Percentiles rank a stretch among this genome's conserved stretches.
Conservation (phyloP, 2,329 filamentous ascomycete genomes). For the Sporothrix sp. region DNA sequence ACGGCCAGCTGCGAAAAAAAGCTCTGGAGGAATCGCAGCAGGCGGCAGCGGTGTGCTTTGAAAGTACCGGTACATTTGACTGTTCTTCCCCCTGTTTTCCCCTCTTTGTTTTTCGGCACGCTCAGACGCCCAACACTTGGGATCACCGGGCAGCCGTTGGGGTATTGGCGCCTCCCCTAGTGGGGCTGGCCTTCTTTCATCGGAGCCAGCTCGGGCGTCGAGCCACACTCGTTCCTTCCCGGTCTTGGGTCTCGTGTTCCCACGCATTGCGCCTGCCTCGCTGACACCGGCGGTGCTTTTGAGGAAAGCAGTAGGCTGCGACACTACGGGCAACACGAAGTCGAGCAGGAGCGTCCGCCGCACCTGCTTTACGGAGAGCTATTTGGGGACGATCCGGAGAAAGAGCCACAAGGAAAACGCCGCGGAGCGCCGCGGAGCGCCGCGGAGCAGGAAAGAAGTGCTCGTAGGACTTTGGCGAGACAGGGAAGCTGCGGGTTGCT, state of each 20-base stretch:
- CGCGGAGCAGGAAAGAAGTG: constrained; percentile 4
- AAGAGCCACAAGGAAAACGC: too few relatives aligned
- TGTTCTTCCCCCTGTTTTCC: background rate
- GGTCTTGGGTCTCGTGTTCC: background rate
- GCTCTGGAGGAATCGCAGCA: constrained; percentile 23
- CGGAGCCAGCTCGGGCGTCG: constrained; percentile 1
- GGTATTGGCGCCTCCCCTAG: constrained; percentile 4
- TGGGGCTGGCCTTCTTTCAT: constrained; percentile 2
- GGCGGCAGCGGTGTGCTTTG: constrained; percentile 19
- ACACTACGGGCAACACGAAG: too few relatives aligned
- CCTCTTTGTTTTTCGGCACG: background rate
- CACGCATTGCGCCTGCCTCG: background rate
- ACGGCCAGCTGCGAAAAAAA: background rate
- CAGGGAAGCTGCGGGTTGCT: constrained; percentile 8
- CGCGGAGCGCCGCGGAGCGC: constrained; percentile 1
- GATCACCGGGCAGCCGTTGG: constrained; percentile 12
- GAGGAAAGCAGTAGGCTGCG: too few relatives aligned
- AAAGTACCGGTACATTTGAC: constrained; percentile 24
- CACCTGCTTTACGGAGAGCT: constrained; percentile 6
- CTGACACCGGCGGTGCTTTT: background rate
- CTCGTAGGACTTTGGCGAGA: constrained; percentile 12
- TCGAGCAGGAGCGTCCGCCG: background rate
- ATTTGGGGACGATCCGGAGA: constrained; percentile 11
- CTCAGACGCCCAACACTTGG: background rate
- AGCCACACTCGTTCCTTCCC: background rate